phyloP scores from a whole-genome alignment of 768 basidiomycete genomes.

The Mycena maculata region DNA sequence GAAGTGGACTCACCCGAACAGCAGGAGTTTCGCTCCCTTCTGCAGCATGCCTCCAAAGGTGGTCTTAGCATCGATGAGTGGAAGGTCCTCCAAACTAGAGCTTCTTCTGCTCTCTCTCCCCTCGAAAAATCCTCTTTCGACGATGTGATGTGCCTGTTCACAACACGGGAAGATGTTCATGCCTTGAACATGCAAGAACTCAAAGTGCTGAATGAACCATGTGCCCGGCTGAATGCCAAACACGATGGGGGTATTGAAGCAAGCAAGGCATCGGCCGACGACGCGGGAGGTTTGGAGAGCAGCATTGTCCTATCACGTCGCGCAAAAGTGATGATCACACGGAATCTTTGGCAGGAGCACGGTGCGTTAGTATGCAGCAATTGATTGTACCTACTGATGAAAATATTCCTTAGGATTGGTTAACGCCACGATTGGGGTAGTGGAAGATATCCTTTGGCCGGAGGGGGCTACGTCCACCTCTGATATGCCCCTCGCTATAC shows the following conservation, averaged over 20 bases:
- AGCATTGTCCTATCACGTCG: background rate
- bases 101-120: background rate
- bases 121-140: background rate
- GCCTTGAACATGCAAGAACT: constrained; percentile 1
- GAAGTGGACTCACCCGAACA: constrained; percentile 3
- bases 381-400: too few relatives aligned
- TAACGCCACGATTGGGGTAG: constrained; percentile 23
- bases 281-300: constrained; percentile 21
- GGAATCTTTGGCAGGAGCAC: constrained; percentile 17
- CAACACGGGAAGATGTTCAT: constrained; percentile 20
- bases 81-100: constrained; percentile 3
- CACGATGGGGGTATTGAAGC: constrained; percentile 10
- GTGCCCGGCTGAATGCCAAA: constrained; percentile 11
- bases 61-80: constrained; percentile 15
- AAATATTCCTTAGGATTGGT: constrained; percentile 11
- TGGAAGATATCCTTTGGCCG: constrained; percentile 29
- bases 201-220: constrained; percentile 5
- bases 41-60: constrained; percentile 14
- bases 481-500: constrained; percentile 29
- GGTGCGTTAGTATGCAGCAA: background rate
- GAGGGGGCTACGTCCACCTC: constrained; percentile 13
- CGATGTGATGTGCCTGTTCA: constrained; percentile 17
- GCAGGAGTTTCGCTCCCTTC: background rate
- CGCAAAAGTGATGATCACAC: constrained; percentile 24
- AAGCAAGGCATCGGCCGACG: background rate